phyloP scores from a whole-genome alignment of 306 rosid genomes.

The Vachellia pachyceras region DNA sequence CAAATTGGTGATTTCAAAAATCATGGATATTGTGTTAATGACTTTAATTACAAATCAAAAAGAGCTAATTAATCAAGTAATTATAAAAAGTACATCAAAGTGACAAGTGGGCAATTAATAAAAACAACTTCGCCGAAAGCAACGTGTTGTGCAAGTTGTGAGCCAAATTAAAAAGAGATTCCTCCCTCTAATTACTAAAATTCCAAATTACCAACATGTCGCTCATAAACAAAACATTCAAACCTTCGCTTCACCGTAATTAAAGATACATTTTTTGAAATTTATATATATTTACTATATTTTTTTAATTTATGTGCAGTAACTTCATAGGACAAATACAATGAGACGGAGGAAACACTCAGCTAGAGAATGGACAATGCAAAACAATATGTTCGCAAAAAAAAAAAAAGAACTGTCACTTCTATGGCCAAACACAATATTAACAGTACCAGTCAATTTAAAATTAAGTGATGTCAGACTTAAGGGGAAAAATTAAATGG shows the following conservation, averaged over 20 bases:
- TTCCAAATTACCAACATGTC: background rate
- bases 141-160: background rate
- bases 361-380: too few relatives aligned
- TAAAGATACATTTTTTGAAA: too few relatives aligned
- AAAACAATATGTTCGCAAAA: too few relatives aligned
- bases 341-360: too few relatives aligned
- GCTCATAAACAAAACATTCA: background rate
- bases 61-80: background rate
- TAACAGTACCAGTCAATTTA: background rate
- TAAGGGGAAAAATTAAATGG: background rate
- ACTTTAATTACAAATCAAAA: background rate
- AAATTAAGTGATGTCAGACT: background rate
- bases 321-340: too few relatives aligned
- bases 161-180: background rate
- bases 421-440: too few relatives aligned
- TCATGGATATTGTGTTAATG: background rate
- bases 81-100: background rate
- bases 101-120: background rate
- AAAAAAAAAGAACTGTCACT: too few relatives aligned
- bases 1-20: slow-evolving; percentile 1
- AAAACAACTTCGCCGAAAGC: background rate
- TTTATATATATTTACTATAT: too few relatives aligned
- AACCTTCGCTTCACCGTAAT: too few relatives aligned
- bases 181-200: background rate
- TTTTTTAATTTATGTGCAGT: too few relatives aligned